Percentiles rank a stretch among this genome's conserved stretches.
phyloP scores from a whole-genome alignment of 2,329 filamentous ascomycete species.

The Stromatinia cepivora region DNA sequence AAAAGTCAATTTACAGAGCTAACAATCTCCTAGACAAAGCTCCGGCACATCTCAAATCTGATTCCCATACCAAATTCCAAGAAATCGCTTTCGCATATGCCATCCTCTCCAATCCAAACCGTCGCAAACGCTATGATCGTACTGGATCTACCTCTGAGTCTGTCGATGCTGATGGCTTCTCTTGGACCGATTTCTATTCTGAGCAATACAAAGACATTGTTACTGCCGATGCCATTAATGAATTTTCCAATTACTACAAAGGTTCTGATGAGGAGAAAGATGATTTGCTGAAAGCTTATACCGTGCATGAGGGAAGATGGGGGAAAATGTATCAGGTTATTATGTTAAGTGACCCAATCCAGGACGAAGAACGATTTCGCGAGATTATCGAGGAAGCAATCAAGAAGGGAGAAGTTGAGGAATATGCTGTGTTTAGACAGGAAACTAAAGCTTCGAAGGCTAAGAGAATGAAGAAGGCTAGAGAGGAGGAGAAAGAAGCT shows the following conservation, averaged over 20 bases:
- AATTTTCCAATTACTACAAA: constrained; percentile 78
- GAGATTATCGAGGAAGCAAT: constrained; percentile 81
- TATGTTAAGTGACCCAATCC: constrained; percentile 80
- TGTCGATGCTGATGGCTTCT: constrained; percentile 78
- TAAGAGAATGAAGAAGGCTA: constrained; percentile 60
- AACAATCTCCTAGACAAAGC: constrained; percentile 67
- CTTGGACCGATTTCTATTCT: constrained; percentile 88
- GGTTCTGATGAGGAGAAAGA: constrained; percentile 79
- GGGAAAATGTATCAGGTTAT: constrained; percentile 75
- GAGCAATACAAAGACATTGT: constrained; percentile 79
- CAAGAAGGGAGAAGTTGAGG: constrained; percentile 62
- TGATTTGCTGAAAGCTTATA: constrained; percentile 77
- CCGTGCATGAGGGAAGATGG: constrained; percentile 71
- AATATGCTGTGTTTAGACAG: constrained; percentile 67
- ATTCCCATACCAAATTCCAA: constrained; percentile 82
- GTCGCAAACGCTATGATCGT: constrained; percentile 82
- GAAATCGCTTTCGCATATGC: constrained; percentile 91
- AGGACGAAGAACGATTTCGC: constrained; percentile 85
- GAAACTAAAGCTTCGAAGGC: constrained; percentile 68
- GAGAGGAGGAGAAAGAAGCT: constrained; percentile 66
- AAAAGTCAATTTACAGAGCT: constrained; percentile 15
- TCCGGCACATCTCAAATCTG: constrained; percentile 62
- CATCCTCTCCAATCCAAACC: constrained; percentile 77
- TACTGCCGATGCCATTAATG: constrained; percentile 70
- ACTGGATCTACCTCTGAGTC: constrained; percentile 88